phyloP scores from a whole-genome alignment of 257 asterid species.

The Salvia miltiorrhiza region DNA sequence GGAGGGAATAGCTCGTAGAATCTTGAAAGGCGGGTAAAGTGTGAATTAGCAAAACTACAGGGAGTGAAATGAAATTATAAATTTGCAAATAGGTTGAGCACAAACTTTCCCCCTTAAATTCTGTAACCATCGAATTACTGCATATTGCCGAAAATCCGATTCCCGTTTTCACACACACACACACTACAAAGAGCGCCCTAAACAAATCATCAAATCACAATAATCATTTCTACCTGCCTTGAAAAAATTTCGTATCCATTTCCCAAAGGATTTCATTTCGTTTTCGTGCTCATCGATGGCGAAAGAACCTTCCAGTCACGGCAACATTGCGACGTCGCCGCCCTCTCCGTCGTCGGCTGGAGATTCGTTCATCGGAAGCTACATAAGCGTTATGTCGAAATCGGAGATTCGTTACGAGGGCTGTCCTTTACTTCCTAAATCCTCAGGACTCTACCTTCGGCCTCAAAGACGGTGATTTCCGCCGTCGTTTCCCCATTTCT shows the following conservation, averaged over 20 bases:
- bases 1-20: too few relatives aligned
- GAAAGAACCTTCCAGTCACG: slow-evolving; percentile 37
- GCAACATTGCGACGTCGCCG: slow-evolving; percentile 32
- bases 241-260: neutral
- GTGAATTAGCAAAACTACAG: neutral
- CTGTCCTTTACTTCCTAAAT: slow-evolving; percentile 51
- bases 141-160: slow-evolving; percentile 17
- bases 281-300: slow-evolving; percentile 30
- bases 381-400: slow-evolving; percentile 66
- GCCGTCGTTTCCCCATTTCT: too few relatives aligned
- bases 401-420: slow-evolving; percentile 86
- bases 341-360: slow-evolving; percentile 41
- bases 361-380: slow-evolving; percentile 76
- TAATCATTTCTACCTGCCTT: neutral
- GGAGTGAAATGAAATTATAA: neutral
- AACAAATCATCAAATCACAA: slow-evolving; percentile 6
- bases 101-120: slow-evolving; percentile 8
- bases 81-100: slow-evolving; percentile 11
- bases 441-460: slow-evolving; percentile 67
- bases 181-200: neutral
- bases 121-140: slow-evolving; percentile 15
- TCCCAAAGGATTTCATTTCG: slow-evolving; percentile 4
- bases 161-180: slow-evolving; percentile 21
- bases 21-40: neutral
- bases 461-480: slow-evolving; percentile 57